phyloP scores from a whole-genome alignment of 2,329 filamentous ascomycete genomes.

The Talaromyces amestolkiae region DNA sequence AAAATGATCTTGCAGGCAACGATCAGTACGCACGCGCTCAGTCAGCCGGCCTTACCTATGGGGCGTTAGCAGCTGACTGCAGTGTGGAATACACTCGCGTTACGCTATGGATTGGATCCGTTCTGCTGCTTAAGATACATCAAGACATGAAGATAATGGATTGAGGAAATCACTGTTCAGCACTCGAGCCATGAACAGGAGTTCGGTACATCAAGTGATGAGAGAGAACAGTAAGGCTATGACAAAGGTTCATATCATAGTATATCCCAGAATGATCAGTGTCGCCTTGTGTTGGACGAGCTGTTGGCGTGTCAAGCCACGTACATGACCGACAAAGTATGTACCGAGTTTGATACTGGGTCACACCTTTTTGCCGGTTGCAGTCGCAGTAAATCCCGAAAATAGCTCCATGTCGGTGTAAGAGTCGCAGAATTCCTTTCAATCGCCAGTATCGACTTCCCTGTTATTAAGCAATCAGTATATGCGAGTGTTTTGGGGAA shows the following conservation, averaged over 20 bases:
- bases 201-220: constrained; percentile 16
- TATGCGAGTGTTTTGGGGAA: constrained; percentile 5
- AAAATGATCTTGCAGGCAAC: constrained; percentile 19
- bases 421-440: constrained; percentile 15
- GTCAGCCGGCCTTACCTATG: constrained; percentile 19
- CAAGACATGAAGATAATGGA: constrained; percentile 19
- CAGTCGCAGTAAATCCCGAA: background rate
- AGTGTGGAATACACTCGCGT: constrained; percentile 21
- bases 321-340: background rate
- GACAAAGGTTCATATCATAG: constrained; percentile 16
- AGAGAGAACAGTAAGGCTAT: constrained; percentile 10
- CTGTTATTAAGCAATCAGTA: constrained; percentile 31
- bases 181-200: constrained; percentile 13
- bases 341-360: background rate
- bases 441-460: constrained; percentile 51
- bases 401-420: constrained; percentile 2
- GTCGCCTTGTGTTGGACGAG: constrained; percentile 17
- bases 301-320: background rate
- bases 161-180: constrained; percentile 6
- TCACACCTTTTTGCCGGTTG: background rate
- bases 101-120: constrained; percentile 26
- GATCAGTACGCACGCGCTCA: constrained; percentile 19
- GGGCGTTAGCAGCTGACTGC: constrained; percentile 22
- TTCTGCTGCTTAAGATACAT: constrained; percentile 33
- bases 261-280: constrained; percentile 4